phyloP scores from a whole-genome alignment of 2,329 filamentous ascomycete genomes.

The Sclerotinia minor region DNA sequence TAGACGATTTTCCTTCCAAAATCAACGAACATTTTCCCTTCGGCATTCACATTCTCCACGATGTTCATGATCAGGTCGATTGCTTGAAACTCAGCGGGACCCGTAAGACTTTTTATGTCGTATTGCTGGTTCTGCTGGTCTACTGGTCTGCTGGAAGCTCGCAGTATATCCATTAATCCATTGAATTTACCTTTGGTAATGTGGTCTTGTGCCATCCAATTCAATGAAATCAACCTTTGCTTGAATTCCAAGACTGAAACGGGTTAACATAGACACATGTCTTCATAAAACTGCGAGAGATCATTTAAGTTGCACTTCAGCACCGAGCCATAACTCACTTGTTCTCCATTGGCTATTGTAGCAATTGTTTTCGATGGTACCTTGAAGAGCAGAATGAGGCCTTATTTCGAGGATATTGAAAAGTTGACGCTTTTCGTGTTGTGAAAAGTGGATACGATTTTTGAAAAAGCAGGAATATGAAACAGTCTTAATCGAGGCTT shows the following conservation, averaged over 20 bases:
- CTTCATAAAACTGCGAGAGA: not conserved
- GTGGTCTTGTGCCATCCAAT: not conserved
- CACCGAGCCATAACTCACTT: not conserved
- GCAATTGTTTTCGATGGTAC: slow-evolving; percentile 20
- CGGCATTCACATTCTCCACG: slow-evolving; percentile 17
- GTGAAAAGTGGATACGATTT: not conserved
- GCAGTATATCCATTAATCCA: not conserved
- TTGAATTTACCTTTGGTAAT: not conserved
- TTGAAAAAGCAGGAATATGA: too few relatives aligned
- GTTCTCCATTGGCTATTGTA: not conserved
- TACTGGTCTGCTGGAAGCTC: not conserved
- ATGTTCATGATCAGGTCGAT: not conserved
- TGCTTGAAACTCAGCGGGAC: not conserved
- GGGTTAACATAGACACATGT: not conserved
- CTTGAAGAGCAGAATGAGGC: slow-evolving; percentile 24
- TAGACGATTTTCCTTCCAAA: not conserved
- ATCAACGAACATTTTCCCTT: not conserved
- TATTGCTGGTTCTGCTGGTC: too few relatives aligned
- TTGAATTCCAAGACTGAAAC: not conserved
- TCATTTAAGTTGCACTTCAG: not conserved
- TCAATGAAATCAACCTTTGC: not conserved
- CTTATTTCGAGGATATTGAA: slow-evolving; percentile 24
- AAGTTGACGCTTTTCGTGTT: not conserved
- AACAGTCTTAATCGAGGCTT: not conserved
- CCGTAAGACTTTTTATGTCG: not conserved